Evolutionary conservation across 2,329 filamentous ascomycete species (phyloP), one percentile per base, ranked within the genome.

Genomic region (Rutstroemia sp.): DNA sequence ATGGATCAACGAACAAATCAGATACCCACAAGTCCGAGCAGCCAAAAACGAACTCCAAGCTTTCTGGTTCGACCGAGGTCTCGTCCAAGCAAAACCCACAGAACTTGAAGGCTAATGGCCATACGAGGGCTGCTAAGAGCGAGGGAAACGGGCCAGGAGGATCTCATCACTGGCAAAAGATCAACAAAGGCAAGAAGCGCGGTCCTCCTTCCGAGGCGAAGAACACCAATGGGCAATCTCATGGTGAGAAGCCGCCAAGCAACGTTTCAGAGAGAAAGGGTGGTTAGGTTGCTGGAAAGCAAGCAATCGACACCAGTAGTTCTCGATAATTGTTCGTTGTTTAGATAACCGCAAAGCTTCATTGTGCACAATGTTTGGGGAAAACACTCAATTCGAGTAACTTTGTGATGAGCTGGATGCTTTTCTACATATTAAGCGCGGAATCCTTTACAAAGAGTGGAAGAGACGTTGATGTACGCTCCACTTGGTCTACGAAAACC

Each of bases 211-310:
- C 53, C n/a, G 76, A 79, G 14, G 65, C 70, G 56, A 83, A 81
- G 65, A 74, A 74, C 64, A 68, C 71, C 48, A 67, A 67, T 7
- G 77, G 75, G 3, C 65, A 71, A 6, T 37, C 60, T n/a, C 75
- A 76, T 27, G 73, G 75, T 58, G 82, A 86, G 67, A 75, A 76
- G 66, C 72, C 72, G 19, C 83, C 83, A 2, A 81, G 77, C 68
- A 76, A 82, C 53, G 78, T 80, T 12, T 78, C 77, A 2, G 82
- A 86, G 58, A 78, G 83, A 57, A 86, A 85, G 64, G 83, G 83
- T 2, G 83, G 83, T 49, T 86, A 73, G 57, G 17, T 48, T 38
- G 25, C 44, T 25, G 10, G 8, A 9, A 12, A 14, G 10, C n/a
- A 25, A 30, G n/a, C 10, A 34, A 12, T 34, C 9, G 30, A 14